Base-by-base conservation (phyloP, 768 basidiomycete species). In the Boletus subcaerulescens region DNA sequence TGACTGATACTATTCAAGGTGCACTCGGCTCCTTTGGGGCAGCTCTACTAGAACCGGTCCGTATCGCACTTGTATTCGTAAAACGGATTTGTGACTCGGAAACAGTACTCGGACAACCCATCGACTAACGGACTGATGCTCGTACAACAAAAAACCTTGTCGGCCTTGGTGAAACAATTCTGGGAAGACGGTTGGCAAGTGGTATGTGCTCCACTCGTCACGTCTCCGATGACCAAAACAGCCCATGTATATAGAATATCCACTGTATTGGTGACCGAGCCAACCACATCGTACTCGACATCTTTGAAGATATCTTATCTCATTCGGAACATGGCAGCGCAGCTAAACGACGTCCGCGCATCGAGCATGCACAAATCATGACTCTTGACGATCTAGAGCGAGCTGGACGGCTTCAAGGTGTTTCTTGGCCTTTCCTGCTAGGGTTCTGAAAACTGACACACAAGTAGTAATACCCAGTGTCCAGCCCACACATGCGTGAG, bases 281-380 rank as follows among this genome's bases (percentile, higher is more conserved):
- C 32, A 97, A 96, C 65, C 79, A 86, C 32, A 75, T 87, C 31
- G 82, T 93, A 2, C 79, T 98, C 22, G 85, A 97, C 63, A 86
- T 93, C 10, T 94, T 90, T 64, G 90, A 95, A 66, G 71, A 76
- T 7, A 74, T 89, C 3, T 61, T 91, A 11, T 55, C 64, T 3
- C 52, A 56, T 24, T 48, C 63, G 12, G 50, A 51, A 65, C 67
- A 45, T 15, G 62, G 53, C 10, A 60, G 49, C 62, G 66, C 33
- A 59, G 72, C 40, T 59, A 69, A 74, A 48, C 80, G 83, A 68
- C 77, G 94, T 12, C 87, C 92, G 2, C 78, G 96, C 40, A 85
- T 97, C 10, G 96, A 98, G 66, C 96, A 98, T 70, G 89, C 93
- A 0, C 96, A 98, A 68, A 93, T 97, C 45, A 76, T 98, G 73